Base-by-base conservation (phyloP, 2,329 filamentous ascomycete species). In the Diplodia mutila region DNA sequence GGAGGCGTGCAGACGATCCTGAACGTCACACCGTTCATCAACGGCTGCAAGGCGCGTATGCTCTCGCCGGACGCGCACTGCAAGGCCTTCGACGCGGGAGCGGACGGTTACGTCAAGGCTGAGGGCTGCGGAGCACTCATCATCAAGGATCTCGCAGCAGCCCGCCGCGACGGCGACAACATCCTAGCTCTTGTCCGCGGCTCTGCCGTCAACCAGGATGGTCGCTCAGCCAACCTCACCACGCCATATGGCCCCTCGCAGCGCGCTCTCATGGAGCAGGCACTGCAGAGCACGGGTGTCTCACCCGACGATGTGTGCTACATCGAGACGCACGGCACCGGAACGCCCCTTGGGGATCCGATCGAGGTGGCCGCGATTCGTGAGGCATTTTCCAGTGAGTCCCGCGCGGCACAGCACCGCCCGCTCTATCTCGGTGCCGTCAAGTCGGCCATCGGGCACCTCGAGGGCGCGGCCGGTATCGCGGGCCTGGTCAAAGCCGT, bases 41-140 rank as follows among this genome's bases (percentile, higher is more conserved):
- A 76, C n/a, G 67, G 76, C 27, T 66, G 48, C 14, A 70, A 69
- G 34, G 67, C 69, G 12, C 67, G 64, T 34, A 66, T 73, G 61
- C 71, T 79, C 37, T 78, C 73, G 1, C 74, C 77, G 11, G 23
- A 34, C 18, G 77, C 77, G 2, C 70, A 68, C 18, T 76, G 72
- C 46, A 65, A 69, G 51, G 76, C 74, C 49, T 80, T 77, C 68
- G 88, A 89, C 70, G 74, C 79, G 16, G 80, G 81, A 3, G 89
- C 86, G n/a, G 85, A 86, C 68, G 89, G 89, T 1, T 91, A 90
- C 72, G 87, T 84, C 0, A 82, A 88, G 37, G 89, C 87, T 1
- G 89, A 91, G 71, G 89, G 88, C 0, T 80, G 86, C 32, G 86
- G 82, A 0, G 81, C 86, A 16, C 71, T 90, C 2, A 73, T 90